phyloP scores from a whole-genome alignment of 2,329 filamentous ascomycete species.

The Microcyclosporella mali region DNA sequence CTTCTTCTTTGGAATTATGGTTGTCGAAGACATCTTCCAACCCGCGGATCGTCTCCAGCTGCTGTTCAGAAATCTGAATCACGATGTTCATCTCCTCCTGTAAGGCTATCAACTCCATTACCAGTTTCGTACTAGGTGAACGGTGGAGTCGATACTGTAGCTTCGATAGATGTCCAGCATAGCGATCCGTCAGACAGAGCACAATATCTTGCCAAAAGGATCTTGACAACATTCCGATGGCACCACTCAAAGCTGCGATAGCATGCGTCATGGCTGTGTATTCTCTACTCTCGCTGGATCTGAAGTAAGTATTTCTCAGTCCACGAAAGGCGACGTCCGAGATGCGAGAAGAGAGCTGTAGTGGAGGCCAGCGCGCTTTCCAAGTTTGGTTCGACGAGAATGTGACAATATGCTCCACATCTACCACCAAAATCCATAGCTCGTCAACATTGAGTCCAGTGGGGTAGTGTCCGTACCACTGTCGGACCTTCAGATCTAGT shows the following conservation, averaged over 20 bases:
- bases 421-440: constrained; percentile 38
- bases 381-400: constrained; percentile 41
- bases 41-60: constrained; percentile 34
- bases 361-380: constrained; percentile 39
- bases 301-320: constrained; percentile 36
- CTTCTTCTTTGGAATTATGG: neutral
- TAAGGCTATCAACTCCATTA: constrained; percentile 41
- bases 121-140: constrained; percentile 38
- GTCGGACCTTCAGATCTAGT: constrained; percentile 38
- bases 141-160: constrained; percentile 40
- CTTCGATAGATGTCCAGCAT: constrained; percentile 38
- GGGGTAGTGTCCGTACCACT: constrained; percentile 40
- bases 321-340: constrained; percentile 38
- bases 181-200: constrained; percentile 38
- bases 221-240: constrained; percentile 39
- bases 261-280: constrained; percentile 36
- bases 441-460: constrained; percentile 39
- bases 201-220: constrained; percentile 40
- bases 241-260: constrained; percentile 35
- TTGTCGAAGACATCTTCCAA: constrained; percentile 21
- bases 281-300: constrained; percentile 28
- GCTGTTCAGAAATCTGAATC: constrained; percentile 39
- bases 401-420: constrained; percentile 37
- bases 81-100: constrained; percentile 42
- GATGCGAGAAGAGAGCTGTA: constrained; percentile 37